Evolutionary conservation across 306 rosid species (phyloP), one percentile per base, ranked within the genome.

Genomic region (Malus fusca): DNA sequence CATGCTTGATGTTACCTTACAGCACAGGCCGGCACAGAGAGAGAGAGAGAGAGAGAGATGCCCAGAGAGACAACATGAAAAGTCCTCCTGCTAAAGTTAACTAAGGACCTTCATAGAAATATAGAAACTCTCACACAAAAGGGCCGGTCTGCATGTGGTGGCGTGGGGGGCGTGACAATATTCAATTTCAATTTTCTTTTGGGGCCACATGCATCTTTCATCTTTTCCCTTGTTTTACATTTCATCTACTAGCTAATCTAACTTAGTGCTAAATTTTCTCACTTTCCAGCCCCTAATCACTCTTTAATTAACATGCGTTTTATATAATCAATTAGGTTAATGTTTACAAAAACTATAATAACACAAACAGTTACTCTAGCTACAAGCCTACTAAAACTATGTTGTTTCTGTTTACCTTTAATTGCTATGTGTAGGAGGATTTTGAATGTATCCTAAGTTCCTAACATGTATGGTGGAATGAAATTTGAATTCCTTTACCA

Each of bases 91-190:
- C 84, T 74, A 74, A 74, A 61, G 77, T 64, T 78, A 55, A 5
- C 55, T 72, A 65, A 77, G 81, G 80, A 53, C 62, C 60, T 71
- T 11, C 25, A 58, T 26, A 68, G 82, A 79, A 69, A 78, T 75
- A 76, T 85, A 63, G 87, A 86, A 86, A 81, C 76, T 72, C 85
- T 82, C 85, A 71, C 79, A 17, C 55, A 51, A 51, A 73, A 56
- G 35, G 23, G 26, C 51, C 83, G 80, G 87, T 83, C 80, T 87
- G 84, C 91, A 88, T 88, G 89, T 87, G 96, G 89, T 80, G 82
- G 89, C 80, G 86, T 87, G 88, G 61, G 56, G 61, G 82, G 96
- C 83, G 89, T 86, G 88, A 90, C 81, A 78, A 59, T 85, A 87
- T 86, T 88, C 75, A 85, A 84, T 84, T 83, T 64, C 11, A 21